Evolutionary conservation across 441 rosid genomes (phyloP).

Genomic region (Gossypium aridum): DNA sequence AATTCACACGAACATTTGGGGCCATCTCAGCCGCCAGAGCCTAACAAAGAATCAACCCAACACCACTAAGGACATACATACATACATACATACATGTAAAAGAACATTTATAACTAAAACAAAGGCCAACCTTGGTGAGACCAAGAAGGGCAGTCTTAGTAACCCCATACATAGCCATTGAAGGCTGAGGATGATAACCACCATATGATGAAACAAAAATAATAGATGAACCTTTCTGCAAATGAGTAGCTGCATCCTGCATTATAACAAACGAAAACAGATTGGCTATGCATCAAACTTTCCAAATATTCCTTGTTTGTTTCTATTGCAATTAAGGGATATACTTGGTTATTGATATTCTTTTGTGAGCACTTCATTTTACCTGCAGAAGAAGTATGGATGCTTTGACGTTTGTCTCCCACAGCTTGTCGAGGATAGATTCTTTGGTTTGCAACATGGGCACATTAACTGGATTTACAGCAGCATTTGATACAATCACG

Average conservation of each 20-base stretch:
- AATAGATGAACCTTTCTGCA: conserved; percentile 73
- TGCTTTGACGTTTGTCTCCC: conserved; percentile 71
- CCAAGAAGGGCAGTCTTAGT: conserved; percentile 94
- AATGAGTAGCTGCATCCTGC: conserved; percentile 74
- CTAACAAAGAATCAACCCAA: neutral
- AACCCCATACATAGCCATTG: conserved; percentile 89
- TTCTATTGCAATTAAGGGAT: neutral
- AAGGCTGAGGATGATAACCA: conserved; percentile 54
- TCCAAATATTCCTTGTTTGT: no score
- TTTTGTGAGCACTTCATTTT: neutral
- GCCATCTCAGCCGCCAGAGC: conserved; percentile 1
- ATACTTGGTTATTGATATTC: neutral
- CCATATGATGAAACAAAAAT: conserved; percentile 64
- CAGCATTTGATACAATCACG: conserved; percentile 62
- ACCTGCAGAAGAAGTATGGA: conserved; percentile 53
- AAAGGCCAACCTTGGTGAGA: conserved; percentile 60
- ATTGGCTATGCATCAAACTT: no score
- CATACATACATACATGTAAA: neutral
- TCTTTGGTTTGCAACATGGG: conserved; percentile 40
- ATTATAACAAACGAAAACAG: neutral
- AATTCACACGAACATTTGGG: neutral
- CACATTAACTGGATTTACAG: conserved; percentile 45
- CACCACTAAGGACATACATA: neutral
- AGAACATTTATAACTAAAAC: neutral
- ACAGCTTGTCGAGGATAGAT: conserved; percentile 59